These are phyloP conservation scores for Flaveria sonorensis DNA, from an alignment of 129 eudicot species.

Conservation along the genomic window DNA sequence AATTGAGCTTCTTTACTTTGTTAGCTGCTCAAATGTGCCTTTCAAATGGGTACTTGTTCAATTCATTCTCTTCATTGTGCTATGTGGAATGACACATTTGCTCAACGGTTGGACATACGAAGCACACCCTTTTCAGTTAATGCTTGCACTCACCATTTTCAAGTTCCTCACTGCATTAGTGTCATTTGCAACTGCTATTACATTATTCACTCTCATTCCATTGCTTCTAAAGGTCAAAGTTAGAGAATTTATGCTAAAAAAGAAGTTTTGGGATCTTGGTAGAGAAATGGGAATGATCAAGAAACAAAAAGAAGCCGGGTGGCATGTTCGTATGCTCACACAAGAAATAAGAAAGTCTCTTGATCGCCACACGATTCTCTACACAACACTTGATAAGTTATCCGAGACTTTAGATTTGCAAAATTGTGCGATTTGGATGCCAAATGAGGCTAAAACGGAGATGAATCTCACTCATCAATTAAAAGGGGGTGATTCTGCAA, in stretches of 20 bases:
- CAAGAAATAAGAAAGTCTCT: constrained; percentile 78
- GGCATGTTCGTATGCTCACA: constrained; percentile 89
- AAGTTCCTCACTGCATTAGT: constrained; percentile 82
- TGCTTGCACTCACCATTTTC: constrained; percentile 76
- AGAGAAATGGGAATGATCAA: constrained; percentile 79
- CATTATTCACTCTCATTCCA: constrained; percentile 70
- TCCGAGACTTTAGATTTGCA: constrained; percentile 68
- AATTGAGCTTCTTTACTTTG: constrained; percentile 76
- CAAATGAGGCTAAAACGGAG: constrained; percentile 53
- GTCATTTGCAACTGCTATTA: constrained; percentile 83
- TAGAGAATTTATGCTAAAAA: constrained; percentile 73
- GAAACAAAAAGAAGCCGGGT: constrained; percentile 66
- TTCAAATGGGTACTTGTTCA: constrained; percentile 90
- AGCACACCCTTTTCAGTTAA: constrained; percentile 73
- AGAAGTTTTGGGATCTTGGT: constrained; percentile 78
- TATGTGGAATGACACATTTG: constrained; percentile 90
- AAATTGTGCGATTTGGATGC: constrained; percentile 89
- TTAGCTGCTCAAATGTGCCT: constrained; percentile 80
- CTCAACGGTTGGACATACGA: constrained; percentile 85
- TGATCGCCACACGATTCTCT: constrained; percentile 73
- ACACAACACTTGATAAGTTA: constrained; percentile 77
- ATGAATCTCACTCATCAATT: constrained; percentile 74
- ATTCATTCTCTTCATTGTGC: constrained; percentile 79
- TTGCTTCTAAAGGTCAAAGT: constrained; percentile 74
- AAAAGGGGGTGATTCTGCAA: constrained; percentile 39